Conservation (phyloP, 2,329 filamentous ascomycete genomes). For the Dendryphion nanum region DNA sequence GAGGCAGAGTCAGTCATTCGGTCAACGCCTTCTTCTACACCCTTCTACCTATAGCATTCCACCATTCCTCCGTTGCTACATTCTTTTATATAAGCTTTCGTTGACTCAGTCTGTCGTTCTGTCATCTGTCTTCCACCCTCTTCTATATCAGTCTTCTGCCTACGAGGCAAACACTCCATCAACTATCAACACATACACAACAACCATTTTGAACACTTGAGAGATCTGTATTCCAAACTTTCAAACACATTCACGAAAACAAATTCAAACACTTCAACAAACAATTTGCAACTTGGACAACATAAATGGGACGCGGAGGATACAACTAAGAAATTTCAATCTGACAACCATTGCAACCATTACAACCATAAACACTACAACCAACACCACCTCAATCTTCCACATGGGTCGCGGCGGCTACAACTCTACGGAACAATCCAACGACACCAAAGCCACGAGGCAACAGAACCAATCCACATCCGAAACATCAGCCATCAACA, state of each 20-base stretch:
- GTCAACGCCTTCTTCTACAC: neutral
- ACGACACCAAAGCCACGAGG: conserved; percentile 12
- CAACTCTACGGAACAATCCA: conserved; percentile 32
- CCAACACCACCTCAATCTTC: conserved; percentile 1
- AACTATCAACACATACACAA: conserved; percentile 3
- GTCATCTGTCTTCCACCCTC: neutral
- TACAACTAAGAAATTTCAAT: conserved; percentile 33
- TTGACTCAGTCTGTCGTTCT: neutral
- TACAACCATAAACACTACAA: neutral
- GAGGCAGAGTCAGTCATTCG: conserved; percentile 2
- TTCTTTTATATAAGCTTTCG: no score
- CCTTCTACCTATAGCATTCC: conserved; percentile 3
- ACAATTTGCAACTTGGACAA: neutral
- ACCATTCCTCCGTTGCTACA: no score
- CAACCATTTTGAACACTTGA: no score
- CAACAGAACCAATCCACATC: conserved; percentile 11
- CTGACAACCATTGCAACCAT: neutral
- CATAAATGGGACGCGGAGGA: conserved; percentile 37
- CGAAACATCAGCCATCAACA: conserved; percentile 12
- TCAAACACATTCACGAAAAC: neutral
- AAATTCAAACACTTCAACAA: neutral
- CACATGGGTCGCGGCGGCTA: conserved; percentile 42
- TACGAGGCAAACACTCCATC: conserved; percentile 9
- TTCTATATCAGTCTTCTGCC: conserved; percentile 1
- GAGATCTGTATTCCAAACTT: no score